A percentile compares a stretch with the other conserved stretches of the same genome.
Evolutionary conservation across 495 filamentous ascomycete genomes (phyloP).

Genomic region (Staphylotrichum tortipilum): DNA sequence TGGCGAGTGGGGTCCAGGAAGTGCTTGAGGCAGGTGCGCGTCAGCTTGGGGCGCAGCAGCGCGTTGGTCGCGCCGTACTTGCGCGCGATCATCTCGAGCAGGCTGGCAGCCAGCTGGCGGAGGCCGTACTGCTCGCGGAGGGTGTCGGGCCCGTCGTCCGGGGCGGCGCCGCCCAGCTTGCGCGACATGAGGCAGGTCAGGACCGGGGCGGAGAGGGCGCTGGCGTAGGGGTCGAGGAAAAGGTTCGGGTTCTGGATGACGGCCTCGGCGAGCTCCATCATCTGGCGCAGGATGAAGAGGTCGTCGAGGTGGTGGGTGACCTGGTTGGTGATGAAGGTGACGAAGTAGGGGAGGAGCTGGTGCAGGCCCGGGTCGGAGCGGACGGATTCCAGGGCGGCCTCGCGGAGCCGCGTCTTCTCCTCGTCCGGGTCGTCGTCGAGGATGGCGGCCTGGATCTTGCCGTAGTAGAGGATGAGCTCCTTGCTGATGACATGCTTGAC

Average conservation of each 20-base stretch:
- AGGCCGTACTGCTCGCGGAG: conserved; percentile 64
- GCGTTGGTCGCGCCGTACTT: conserved; percentile 69
- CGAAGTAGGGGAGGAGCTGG: conserved; percentile 90
- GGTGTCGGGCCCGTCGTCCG: conserved; percentile 28
- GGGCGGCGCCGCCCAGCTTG: conserved; percentile 52
- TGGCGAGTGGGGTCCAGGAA: conserved; percentile 80
- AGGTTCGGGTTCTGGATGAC: conserved; percentile 74
- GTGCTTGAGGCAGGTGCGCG: conserved; percentile 78
- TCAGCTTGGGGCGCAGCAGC: conserved; percentile 76
- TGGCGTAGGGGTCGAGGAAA: conserved; percentile 83
- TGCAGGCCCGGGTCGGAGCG: conserved; percentile 83
- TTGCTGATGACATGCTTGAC: conserved; percentile 95
- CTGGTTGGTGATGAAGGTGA: conserved; percentile 88
- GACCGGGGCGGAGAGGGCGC: conserved; percentile 77
- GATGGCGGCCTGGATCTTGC: conserved; percentile 79
- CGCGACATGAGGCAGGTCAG: conserved; percentile 86
- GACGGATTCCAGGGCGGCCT: conserved; percentile 72
- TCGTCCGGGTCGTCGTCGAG: conserved; percentile 76
- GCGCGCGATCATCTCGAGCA: conserved; percentile 61
- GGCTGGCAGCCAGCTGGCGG: conserved; percentile 71
- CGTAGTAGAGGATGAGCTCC: conserved; percentile 94
- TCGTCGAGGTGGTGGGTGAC: conserved; percentile 84
- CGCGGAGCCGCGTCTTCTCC: conserved; percentile 56
- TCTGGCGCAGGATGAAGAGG: conserved; percentile 76
- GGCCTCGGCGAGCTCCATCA: conserved; percentile 79